Conservation (phyloP, 2,329 filamentous ascomycete genomes). For the Phialophora chinensis region DNA sequence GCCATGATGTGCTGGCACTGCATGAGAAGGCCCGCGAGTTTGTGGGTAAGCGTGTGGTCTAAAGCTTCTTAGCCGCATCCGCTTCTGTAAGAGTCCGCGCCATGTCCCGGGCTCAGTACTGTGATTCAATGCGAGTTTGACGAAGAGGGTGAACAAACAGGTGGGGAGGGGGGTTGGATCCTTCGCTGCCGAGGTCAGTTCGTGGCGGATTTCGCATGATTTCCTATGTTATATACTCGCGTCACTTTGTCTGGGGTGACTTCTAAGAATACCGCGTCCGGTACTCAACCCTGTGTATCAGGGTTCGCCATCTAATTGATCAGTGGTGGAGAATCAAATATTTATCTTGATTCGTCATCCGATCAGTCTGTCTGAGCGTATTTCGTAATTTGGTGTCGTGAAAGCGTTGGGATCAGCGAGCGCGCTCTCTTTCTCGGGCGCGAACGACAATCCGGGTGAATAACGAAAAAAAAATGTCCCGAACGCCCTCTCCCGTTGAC, state of each 20-base stretch:
- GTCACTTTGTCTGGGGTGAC: no score
- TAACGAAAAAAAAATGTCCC: neutral
- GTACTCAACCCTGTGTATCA: no score
- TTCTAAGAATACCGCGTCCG: no score
- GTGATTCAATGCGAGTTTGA: no score
- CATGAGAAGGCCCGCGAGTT: neutral
- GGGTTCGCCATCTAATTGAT: no score
- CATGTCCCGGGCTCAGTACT: neutral
- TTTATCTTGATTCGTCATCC: no score
- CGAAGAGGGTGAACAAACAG: neutral
- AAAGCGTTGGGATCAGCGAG: no score
- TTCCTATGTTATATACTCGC: neutral
- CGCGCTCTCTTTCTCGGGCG: no score
- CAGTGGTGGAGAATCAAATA: no score
- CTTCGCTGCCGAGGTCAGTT: neutral
- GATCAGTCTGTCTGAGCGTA: no score
- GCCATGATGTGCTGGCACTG: conserved; percentile 21
- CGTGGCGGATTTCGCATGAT: neutral
- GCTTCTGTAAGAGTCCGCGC: no score
- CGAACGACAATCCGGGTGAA: neutral
- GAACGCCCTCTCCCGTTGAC: conserved; percentile 47
- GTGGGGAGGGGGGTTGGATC: neutral
- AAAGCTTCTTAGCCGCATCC: neutral
- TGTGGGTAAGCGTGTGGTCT: neutral
- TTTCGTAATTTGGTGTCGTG: no score